phyloP scores from a whole-genome alignment of 176 grass and related monocot genomes.

The Cenchrus fungigraminus region DNA sequence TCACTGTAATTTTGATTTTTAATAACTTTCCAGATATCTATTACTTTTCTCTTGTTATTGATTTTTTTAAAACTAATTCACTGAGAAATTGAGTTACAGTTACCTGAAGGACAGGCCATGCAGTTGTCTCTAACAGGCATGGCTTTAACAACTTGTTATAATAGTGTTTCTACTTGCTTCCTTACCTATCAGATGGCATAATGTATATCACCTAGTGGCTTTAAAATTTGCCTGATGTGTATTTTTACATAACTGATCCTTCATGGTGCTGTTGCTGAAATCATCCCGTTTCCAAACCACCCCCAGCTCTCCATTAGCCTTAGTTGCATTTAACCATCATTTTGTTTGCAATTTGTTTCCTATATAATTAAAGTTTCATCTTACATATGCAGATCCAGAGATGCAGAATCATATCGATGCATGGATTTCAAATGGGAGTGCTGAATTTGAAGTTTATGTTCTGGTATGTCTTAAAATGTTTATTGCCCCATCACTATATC shows the following conservation, averaged over 20 bases:
- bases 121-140: conserved; percentile 12
- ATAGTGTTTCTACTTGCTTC: conserved; percentile 1
- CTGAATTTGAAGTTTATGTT: conserved; percentile 56
- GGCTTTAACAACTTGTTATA: conserved; percentile 6
- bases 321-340: neutral
- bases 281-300: neutral
- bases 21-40: neutral
- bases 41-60: neutral
- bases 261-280: neutral
- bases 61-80: conserved; percentile 1
- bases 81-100: conserved; percentile 1
- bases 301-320: conserved; percentile 1
- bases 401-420: conserved; percentile 71
- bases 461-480: conserved; percentile 58
- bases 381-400: conserved; percentile 64
- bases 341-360: conserved; percentile 9
- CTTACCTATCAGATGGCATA: neutral
- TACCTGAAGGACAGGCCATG: neutral
- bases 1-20: neutral
- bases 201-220: neutral
- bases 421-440: conserved; percentile 57
- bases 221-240: neutral
- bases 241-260: neutral
- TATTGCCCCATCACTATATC: conserved; percentile 20
- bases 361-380: conserved; percentile 38